Base-by-base conservation (phyloP, 495 filamentous ascomycete species). In the Tuber brumale region DNA sequence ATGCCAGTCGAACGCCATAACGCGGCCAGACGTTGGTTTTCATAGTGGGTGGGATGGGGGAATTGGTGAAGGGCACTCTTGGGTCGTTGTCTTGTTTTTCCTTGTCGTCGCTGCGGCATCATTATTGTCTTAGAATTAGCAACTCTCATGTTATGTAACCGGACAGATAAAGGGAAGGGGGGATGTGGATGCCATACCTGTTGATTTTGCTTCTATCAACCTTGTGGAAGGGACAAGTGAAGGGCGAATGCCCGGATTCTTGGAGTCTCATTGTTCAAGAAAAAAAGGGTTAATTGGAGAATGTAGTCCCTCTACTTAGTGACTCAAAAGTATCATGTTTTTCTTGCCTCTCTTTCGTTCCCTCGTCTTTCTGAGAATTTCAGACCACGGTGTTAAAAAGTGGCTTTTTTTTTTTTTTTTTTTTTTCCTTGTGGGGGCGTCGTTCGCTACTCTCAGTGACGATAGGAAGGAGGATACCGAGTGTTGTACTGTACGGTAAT, bases 1-100 rank as follows among this genome's bases (percentile, higher is more conserved):
- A 72, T 80, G 72, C 72, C 79, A 8, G 79, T 76, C 18, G 79
- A 80, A 61, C 78, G 79, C 72, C 79, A 80, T n/a, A 76, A 76
- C 66, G 71, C 78, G 19, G 79, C 79, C 16, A 80, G 74, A 35
- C 77, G 77, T 45, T 80, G 75, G 74, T 80, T 80, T 74, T 76
- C 72, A 77, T 76, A 74, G 72, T 35, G 57, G 27, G 14, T 16
- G 16, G 27, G 27, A 18, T 66, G 12, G 57, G 27, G 57, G 57
- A 7, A 35, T 31, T 18, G 27, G 57, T 4, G 57, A 66, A 35
- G 27, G 57, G 57, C 57, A 35, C 57, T 35, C 27, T 66, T 66
- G 57, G 57, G 57, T 35, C 57, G 57, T 35, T 66, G 57, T 66
- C 57, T 66, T 66, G 18, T 27, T 66, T 66, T 66, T 66, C 27